Base-by-base conservation (phyloP, 371 early-diverging fungal species). In the Zychaea mexicana region DNA sequence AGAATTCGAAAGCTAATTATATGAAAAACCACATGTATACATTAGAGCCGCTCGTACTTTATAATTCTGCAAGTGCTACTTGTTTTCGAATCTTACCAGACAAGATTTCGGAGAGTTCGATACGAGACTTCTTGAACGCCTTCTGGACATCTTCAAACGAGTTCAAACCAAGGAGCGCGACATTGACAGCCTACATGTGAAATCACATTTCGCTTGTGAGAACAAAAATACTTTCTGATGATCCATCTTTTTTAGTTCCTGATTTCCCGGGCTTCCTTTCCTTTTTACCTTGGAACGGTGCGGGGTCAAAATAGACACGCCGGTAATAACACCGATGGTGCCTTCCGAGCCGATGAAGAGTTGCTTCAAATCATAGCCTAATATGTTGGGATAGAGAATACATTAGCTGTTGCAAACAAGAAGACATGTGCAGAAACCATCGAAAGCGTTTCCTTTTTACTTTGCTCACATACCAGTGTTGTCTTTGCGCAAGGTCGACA, bases 341-440 rank as follows among this genome's bases (percentile, higher is more conserved):
- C 97, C 97, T 70, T 97, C 97, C 4, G 94, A 87, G 12, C 97
- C 97, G 64, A 97, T 94, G 66, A 97, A 95, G 32, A 97, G 81
- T 69, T 96, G 96, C 81, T 96, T 96, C 54, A 96, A 69, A 68
- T 97, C 96, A 61, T 92, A 94, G 6, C 97, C 94, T 73, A 49
- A 42, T 17, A 42, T 33, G 33, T 33, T 33, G 5, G 33, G 33
- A 12, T 8, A 33, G 33, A 33, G 33, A 42, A 15, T 7, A 42
- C 4, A 8, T 42, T 15, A 42, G n/a, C n/a, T n/a, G n/a, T n/a
- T 42, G 42, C 42, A 30, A 19, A n/a, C 7, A 30, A 8, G 15
- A 31, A 32, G 19, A 13, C 7, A 39, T 30, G 19, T 38, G 31
- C 57, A 21, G 8, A 33, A 33, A 33, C 33, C 10, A 39, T 39